Evolutionary conservation across 495 filamentous ascomycete species (phyloP).

Genomic region (Hyaloscypha bicolor): DNA sequence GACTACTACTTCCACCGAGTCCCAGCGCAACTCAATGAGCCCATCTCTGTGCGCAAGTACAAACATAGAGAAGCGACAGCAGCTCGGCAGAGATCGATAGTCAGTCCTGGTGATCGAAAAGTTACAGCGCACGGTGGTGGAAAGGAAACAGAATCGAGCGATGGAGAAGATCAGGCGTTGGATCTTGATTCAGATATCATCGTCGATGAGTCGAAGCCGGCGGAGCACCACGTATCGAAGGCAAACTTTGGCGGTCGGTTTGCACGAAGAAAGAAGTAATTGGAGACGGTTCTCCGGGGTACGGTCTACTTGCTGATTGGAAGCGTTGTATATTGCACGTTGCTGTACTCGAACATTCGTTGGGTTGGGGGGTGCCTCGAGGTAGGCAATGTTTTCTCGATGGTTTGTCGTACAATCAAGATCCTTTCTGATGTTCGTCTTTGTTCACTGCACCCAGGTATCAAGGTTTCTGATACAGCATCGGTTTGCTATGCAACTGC

Average conservation of each 20-base stretch:
- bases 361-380: too few species aligned
- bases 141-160: neutral
- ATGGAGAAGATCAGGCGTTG: neutral
- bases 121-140: neutral
- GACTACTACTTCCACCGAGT: neutral
- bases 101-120: neutral
- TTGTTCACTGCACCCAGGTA: too few species aligned
- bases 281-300: neutral
- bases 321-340: too few species aligned
- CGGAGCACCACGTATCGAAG: neutral
- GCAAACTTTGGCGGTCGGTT: neutral
- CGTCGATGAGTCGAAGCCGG: neutral
- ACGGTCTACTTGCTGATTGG: too few species aligned
- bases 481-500: too few species aligned
- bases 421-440: too few species aligned
- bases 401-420: too few species aligned
- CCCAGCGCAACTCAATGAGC: neutral
- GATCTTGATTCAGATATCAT: neutral
- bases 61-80: neutral
- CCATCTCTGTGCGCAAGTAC: neutral
- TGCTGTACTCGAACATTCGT: too few species aligned
- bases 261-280: neutral
- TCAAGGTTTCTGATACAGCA: too few species aligned
- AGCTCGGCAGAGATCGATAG: neutral
- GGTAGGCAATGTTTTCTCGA: too few species aligned